A percentile compares a stretch with the other conserved stretches of the same genome.
These are phyloP conservation scores for Asterochloris erici DNA, from an alignment of 139 green algal species.

Conservation along the genomic window DNA sequence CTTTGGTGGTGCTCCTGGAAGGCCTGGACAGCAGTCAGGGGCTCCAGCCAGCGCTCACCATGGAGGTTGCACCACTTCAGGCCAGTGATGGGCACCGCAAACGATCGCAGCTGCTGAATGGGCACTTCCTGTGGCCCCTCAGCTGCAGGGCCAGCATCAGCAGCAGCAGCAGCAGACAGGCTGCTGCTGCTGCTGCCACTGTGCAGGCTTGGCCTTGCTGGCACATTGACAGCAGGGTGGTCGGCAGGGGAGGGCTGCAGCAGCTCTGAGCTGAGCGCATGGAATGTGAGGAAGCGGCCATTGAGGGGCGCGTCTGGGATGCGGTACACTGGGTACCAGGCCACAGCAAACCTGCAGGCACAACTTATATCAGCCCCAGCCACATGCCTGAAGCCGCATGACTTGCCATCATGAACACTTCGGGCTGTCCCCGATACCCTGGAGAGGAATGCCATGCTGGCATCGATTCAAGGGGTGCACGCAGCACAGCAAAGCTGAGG, in stretches of 20 bases:
- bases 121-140: background rate
- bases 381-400: no score
- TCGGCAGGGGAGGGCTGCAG: slow-evolving; percentile 35
- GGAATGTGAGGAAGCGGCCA: slow-evolving; percentile 85
- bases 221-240: background rate
- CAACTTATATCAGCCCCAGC: no score
- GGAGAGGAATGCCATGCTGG: no score
- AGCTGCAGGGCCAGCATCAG: background rate
- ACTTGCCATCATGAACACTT: no score
- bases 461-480: no score
- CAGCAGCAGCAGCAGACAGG: background rate
- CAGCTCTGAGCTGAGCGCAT: slow-evolving; percentile 43
- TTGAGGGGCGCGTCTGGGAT: slow-evolving; percentile 80
- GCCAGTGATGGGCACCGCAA: slow-evolving; percentile 47
- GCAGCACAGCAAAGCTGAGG: no score
- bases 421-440: no score
- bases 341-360: slow-evolving; percentile 61
- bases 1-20: background rate
- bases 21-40: slow-evolving; percentile 24
- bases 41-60: slow-evolving; percentile 63
- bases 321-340: slow-evolving; percentile 86
- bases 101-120: background rate
- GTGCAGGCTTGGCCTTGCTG: slow-evolving; percentile 16
- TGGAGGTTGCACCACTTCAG: slow-evolving; percentile 69
- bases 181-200: background rate